These are phyloP conservation scores for Hemisphaericaspora xylanilytica DNA, from an alignment of 1,139 yeast genomes.

Conservation along the genomic window DNA sequence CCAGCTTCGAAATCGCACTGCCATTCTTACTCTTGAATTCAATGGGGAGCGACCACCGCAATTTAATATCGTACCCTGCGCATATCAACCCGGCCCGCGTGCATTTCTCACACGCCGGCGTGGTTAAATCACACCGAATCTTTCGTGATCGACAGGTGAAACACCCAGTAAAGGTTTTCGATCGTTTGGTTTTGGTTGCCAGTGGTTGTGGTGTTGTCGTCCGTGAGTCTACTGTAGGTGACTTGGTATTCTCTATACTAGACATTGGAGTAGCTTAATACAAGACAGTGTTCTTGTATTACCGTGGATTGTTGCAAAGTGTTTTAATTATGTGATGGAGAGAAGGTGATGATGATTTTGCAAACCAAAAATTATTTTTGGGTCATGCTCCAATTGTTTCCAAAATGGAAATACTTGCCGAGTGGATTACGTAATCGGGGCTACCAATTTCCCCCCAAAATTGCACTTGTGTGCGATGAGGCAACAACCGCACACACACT, in stretches of 20 bases:
- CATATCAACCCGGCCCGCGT: slow-evolving; percentile 53
- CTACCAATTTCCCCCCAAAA: too few relatives aligned
- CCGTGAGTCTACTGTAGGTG: slow-evolving; percentile 7
- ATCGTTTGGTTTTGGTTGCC: slow-evolving; percentile 17
- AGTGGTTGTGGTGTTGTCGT: neutral
- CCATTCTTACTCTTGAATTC: slow-evolving; percentile 36
- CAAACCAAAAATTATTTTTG: neutral
- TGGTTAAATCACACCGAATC: slow-evolving; percentile 46
- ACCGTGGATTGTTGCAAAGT: too few relatives aligned
- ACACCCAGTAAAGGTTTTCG: slow-evolving; percentile 51
- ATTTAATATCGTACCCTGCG: slow-evolving; percentile 79
- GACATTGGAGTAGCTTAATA: slow-evolving; percentile 1
- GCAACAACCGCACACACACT: too few relatives aligned
- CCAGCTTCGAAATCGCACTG: slow-evolving; percentile 25
- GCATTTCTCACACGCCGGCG: slow-evolving; percentile 47
- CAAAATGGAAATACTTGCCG: slow-evolving; percentile 7
- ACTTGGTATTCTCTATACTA: slow-evolving; percentile 3
- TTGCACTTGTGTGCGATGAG: slow-evolving; percentile 1
- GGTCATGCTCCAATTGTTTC: slow-evolving; percentile 2
- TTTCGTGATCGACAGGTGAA: slow-evolving; percentile 51
- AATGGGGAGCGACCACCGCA: slow-evolving; percentile 70
- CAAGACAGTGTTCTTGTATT: too few relatives aligned
- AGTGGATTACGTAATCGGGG: slow-evolving; percentile 6
- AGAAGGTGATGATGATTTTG: neutral
- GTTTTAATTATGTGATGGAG: neutral